Evolutionary conservation across 495 filamentous ascomycete species (phyloP).

Genomic region (Aspergillus bertholletiae): DNA sequence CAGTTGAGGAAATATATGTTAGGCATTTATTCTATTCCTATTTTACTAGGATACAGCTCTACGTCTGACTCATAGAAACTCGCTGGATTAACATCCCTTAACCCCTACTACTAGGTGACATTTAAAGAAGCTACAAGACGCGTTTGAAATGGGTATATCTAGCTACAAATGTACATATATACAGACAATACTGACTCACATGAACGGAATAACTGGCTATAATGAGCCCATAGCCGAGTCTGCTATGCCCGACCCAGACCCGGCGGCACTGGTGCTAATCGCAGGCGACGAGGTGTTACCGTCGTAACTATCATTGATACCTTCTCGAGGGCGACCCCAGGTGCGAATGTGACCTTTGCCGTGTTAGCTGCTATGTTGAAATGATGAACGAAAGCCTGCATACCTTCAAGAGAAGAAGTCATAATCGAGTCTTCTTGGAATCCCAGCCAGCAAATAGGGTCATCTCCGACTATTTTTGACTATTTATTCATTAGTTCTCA

Average conservation of each 20-base stretch:
- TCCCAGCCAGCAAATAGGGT: constrained; percentile 83
- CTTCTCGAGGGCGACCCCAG: constrained; percentile 76
- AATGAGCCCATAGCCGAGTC: constrained; percentile 20
- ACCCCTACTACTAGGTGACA: neutral
- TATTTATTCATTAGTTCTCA: constrained; percentile 25
- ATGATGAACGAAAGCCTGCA: constrained; percentile 22
- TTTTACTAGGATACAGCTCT: no score
- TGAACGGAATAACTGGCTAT: constrained; percentile 1
- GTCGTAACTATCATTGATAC: constrained; percentile 30
- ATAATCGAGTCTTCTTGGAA: constrained; percentile 91
- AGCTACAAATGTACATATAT: constrained; percentile 10
- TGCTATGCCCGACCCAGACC: constrained; percentile 12
- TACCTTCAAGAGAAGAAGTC: constrained; percentile 85
- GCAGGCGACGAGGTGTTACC: constrained; percentile 16
- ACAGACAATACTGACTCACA: neutral
- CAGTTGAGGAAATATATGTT: neutral
- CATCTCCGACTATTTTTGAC: constrained; percentile 81
- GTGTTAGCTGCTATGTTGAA: neutral
- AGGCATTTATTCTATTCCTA: neutral
- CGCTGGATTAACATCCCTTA: no score
- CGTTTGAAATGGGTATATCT: constrained; percentile 11
- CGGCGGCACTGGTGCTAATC: constrained; percentile 17
- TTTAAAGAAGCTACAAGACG: neutral
- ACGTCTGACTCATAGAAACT: no score
- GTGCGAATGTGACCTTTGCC: constrained; percentile 77